phyloP scores from a whole-genome alignment of 768 basidiomycete species.

The Leccinum arenicola region DNA sequence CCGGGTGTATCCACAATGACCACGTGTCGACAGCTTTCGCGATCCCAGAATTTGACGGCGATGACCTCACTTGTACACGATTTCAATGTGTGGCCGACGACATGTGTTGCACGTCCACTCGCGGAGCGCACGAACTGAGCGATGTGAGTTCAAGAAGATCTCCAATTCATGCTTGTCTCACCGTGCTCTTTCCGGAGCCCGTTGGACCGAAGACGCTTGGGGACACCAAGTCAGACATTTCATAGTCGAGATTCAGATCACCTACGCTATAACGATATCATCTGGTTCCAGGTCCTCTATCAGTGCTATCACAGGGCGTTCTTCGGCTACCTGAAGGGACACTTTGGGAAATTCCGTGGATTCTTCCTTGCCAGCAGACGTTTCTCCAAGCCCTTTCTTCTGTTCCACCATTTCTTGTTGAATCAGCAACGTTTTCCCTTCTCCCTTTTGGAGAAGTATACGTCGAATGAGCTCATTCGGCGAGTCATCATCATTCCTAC shows the following conservation, averaged over 20 bases:
- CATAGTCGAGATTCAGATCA: neutral
- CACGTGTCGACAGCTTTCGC: neutral
- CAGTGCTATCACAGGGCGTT: neutral
- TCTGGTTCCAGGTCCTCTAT: no score
- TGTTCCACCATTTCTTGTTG: no score
- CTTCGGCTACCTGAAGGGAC: no score
- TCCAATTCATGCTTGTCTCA: neutral
- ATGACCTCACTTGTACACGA: conserved; percentile 11
- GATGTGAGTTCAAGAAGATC: neutral
- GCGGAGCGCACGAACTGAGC: neutral
- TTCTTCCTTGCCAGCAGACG: no score
- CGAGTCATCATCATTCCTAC: no score
- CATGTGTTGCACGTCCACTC: neutral
- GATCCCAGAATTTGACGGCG: conserved; percentile 4
- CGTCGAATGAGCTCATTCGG: no score
- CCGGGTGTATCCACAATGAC: conserved; percentile 7
- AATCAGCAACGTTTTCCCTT: no score
- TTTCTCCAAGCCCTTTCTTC: no score
- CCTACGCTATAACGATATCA: no score
- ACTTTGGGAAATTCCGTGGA: no score
- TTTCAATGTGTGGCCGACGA: conserved; percentile 3
- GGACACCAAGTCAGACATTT: neutral
- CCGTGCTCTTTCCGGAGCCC: neutral
- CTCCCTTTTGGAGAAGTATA: no score
- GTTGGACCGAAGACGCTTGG: neutral